Evolutionary conservation across 1,284 basidiomycete species (phyloP), one percentile per base, ranked within the genome.

Genomic region (Taiwanofungus camphoratus): DNA sequence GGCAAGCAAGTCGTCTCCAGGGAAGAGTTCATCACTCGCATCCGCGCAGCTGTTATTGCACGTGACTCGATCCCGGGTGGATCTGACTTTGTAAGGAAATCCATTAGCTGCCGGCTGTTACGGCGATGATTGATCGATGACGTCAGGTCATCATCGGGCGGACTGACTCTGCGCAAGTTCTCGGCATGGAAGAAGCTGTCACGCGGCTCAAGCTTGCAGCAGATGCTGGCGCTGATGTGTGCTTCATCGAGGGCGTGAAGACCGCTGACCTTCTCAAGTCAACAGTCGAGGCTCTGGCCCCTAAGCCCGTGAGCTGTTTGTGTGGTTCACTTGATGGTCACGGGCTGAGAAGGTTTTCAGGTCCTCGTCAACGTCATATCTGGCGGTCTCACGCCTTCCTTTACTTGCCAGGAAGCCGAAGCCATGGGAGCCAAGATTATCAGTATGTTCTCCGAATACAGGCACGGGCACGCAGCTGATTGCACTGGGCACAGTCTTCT

Each of bases 201-300:
- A 63, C 57, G 15, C 76, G 87, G 9, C 67, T 91, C 41, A 77
- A 80, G 58, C 71, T 87, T 23, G 87, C 87, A 3, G 75, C 81
- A 1, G 79, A 79, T 44, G 82, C 76, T 4, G 87, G 87, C 24
- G 87, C 87, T 1, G 87, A 90, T 55, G 85, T 88, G 18, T 88
- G 83, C 60, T 91, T 91, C 66, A 86, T 90, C 39, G 87, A 91
- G 64, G 87, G 87, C 41, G 84, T 88, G 32, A 76, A 76, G 61
- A 82, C 76, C 8, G 72, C 80, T 41, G 77, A 82, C 41, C 73
- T 87, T 29, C 72, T 88, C 21, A 68, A 73, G 51, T 65, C 66
- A 2, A 85, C 85, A 2, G 78, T 88, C 39, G 67, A 69, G 27
- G 79, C 77, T 3, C 64, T 90, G 23, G 74, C 78, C 5, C 84